These are phyloP conservation scores for Lunularia cruciata DNA, from an alignment of 225 moss, liverwort and hornwort genomes.

Conservation along the genomic window DNA sequence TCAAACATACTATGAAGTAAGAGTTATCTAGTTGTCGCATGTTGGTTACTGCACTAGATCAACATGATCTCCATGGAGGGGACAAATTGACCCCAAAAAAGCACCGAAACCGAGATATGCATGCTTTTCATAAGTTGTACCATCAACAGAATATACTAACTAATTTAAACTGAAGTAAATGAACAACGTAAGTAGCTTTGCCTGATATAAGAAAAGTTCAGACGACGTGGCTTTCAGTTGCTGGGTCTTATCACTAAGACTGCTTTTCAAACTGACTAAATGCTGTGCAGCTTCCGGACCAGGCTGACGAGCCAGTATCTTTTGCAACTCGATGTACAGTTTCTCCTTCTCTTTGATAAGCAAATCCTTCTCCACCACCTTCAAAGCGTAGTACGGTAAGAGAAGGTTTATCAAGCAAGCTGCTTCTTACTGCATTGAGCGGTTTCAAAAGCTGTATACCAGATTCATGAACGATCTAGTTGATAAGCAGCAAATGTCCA, in stretches of 20 bases:
- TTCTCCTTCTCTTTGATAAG: conserved; percentile 71
- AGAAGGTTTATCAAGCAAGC: too few species aligned
- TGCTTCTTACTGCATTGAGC: too few species aligned
- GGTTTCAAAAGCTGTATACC: too few species aligned
- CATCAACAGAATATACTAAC: background rate
- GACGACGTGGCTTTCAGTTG: conserved; percentile 79
- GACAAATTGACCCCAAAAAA: background rate
- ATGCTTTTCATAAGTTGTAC: background rate
- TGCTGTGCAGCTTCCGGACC: conserved; percentile 55
- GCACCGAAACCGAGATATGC: background rate
- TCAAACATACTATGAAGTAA: background rate
- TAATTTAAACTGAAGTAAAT: background rate
- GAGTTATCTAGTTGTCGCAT: background rate
- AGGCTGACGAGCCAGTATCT: conserved; percentile 55
- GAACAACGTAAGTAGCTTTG: conserved; percentile 7
- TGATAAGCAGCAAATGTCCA: too few species aligned
- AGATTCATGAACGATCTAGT: too few species aligned
- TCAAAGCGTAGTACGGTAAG: background rate
- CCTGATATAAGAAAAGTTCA: conserved; percentile 66
- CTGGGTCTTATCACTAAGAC: conserved; percentile 50
- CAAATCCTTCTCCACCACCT: conserved; percentile 68
- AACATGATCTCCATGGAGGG: background rate
- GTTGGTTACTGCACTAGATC: background rate
- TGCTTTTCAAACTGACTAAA: conserved; percentile 41
- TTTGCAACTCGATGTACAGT: conserved; percentile 58